Evolutionary conservation across 495 filamentous ascomycete species (phyloP), one percentile per base, ranked within the genome.

Genomic region (Penicillium ucsense): DNA sequence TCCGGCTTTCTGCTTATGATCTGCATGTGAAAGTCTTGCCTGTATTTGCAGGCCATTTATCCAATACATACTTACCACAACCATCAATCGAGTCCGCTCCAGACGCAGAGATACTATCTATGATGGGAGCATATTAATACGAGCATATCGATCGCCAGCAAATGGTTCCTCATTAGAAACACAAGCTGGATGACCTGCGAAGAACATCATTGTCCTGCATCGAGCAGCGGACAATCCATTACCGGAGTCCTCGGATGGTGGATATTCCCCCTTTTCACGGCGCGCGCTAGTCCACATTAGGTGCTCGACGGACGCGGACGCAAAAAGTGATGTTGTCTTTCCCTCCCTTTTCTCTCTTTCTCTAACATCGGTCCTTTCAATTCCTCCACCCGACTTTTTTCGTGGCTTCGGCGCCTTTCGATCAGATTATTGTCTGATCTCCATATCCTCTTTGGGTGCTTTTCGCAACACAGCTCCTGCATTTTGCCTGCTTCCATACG

Each of bases 231-330:
- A 20, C 20, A 20, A 20, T 20, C 20, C 20, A 20, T 20, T 20
- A 20, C 52, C 49, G 52, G 49, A 55, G 46, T 43, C 52, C 37
- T 43, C 52, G 46, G 51, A 27, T 43, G 51, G 20, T 41, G 39
- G 38, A 35, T 52, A 46, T 47, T 49, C 61, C 63, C 64, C 62
- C 56, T 64, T 65, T 66, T 60, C 20, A 39, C 40, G 43, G 28
- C 30, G 37, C 12, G 45, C 57, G 53, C 65, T 67, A 64, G 41
- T 35, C 63, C 60, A 12, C 6, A 55, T 64, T 52, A 48, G 63
- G 53, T 38, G 9, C 35, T 35, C 50, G 46, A 48, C 61, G 65
- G 63, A 62, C 59, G 54, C 60, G 62, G 59, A 53, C 52, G 48
- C 50, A 54, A 64, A 54, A 54, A 57, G 56, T 50, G 45, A 51